Percentiles rank a stretch among this genome's conserved stretches.
These are phyloP conservation scores for Solanum aculeatissimum DNA, from an alignment of 305 asterid species.

Conservation along the genomic window DNA sequence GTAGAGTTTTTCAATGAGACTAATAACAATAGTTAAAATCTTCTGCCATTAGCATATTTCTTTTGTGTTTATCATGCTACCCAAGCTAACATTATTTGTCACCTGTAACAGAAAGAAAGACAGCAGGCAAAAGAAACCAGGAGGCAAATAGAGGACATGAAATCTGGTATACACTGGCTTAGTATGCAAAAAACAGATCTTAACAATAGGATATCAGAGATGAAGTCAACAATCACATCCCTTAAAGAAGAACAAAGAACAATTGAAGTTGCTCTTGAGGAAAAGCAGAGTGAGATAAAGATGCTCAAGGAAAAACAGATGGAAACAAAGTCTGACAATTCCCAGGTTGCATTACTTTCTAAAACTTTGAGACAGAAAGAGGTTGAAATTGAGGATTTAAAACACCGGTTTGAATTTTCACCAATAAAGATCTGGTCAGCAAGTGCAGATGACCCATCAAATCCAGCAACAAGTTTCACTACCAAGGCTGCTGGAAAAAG, in stretches of 20 bases:
- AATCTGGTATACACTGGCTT: slow-evolving; percentile 25
- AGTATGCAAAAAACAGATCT: slow-evolving; percentile 38
- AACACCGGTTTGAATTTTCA: slow-evolving; percentile 13
- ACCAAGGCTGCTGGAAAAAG: background rate
- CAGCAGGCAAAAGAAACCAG: slow-evolving; percentile 25
- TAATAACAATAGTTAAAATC: background rate
- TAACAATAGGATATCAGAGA: slow-evolving; percentile 23
- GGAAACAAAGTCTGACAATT: background rate
- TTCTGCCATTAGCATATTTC: background rate
- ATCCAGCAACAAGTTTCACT: slow-evolving; percentile 4
- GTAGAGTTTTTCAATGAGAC: background rate
- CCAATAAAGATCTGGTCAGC: slow-evolving; percentile 17
- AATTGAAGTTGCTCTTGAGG: slow-evolving; percentile 27
- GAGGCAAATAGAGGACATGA: slow-evolving; percentile 48
- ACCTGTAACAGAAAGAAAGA: slow-evolving; percentile 39
- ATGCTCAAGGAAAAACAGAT: slow-evolving; percentile 11
- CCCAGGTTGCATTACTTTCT: slow-evolving; percentile 22
- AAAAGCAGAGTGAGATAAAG: slow-evolving; percentile 45
- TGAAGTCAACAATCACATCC: slow-evolving; percentile 55
- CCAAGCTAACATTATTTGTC: background rate
- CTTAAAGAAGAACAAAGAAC: slow-evolving; percentile 46
- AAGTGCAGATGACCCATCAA: slow-evolving; percentile 20
- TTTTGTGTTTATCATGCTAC: background rate
- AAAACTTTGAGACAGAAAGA: slow-evolving; percentile 18
- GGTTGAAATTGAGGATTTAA: slow-evolving; percentile 31